Evolutionary conservation across 352 stramenopile genomes (phyloP).

Genomic region (Chrysophaeum taylorii): DNA sequence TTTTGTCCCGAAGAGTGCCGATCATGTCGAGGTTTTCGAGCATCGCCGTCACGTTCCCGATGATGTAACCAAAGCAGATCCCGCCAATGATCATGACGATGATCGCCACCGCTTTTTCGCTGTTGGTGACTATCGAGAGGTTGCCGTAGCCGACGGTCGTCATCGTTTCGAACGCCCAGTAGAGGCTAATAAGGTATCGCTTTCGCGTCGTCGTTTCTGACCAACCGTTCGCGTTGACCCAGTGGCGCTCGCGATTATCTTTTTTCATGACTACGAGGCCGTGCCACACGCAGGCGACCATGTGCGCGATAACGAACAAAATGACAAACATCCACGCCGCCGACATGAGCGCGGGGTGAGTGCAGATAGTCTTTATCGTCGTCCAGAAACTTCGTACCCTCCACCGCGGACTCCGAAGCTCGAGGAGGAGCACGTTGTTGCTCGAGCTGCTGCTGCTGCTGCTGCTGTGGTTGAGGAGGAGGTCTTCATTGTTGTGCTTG

Average conservation of each 20-base stretch:
- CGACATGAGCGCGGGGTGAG: not conserved
- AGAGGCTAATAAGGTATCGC: conserved; percentile 62
- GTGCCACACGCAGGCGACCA: not conserved
- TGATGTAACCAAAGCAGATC: conserved; percentile 68
- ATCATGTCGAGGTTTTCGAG: conserved; percentile 63
- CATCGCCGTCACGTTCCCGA: conserved; percentile 62
- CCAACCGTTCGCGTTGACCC: not conserved
- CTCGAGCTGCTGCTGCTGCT: no score
- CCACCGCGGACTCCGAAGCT: no score
- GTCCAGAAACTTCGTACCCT: no score
- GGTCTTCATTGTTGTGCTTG: no score
- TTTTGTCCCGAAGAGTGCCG: conserved; percentile 56
- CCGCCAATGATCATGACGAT: conserved; percentile 63
- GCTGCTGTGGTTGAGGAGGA: no score
- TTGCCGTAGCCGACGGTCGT: conserved; percentile 72
- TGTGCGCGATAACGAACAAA: not conserved
- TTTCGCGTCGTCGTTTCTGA: conserved; percentile 53
- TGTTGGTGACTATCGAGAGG: conserved; percentile 55
- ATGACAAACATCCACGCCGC: not conserved
- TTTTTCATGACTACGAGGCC: not conserved
- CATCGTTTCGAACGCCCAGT: conserved; percentile 77
- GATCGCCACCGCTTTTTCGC: conserved; percentile 56
- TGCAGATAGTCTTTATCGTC: no score
- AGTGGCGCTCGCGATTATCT: not conserved
- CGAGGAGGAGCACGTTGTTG: no score